Evolutionary conservation across 345 rosid genomes (phyloP), one percentile per base, ranked within the genome.

Genomic region (Sonneratia caseolaris): DNA sequence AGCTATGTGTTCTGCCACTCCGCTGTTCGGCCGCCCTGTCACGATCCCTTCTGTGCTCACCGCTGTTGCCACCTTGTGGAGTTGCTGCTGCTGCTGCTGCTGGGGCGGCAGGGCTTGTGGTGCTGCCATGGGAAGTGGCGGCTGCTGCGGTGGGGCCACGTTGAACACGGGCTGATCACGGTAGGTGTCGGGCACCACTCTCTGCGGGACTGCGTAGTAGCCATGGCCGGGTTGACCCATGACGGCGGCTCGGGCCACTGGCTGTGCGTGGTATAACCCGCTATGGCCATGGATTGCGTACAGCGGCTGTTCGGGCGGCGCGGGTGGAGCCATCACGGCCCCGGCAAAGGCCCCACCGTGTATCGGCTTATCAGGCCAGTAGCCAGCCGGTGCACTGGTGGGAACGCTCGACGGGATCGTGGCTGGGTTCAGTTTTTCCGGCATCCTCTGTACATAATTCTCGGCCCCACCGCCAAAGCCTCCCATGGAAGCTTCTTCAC

Each of bases 91-190:
- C 51, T 47, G 51, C 51, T 47, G 51, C 9, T 47, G 51, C 51
- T 47, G 43, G 43, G 64, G 78, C 19, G 70, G 65, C 45, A 71
- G 32, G 21, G 70, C 45, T 8, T 73, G 74, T 57, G 0, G 51
- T 47, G 51, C 15, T 9, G 51, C 13, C 51, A 47, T 47, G 51
- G 51, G 15, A 47, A 9, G 15, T 13, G 5, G 51, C 15, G 14
- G 51, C 51, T 67, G 78, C 72, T 70, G 81, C 36, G 72, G 82
- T 37, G 84, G 77, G 64, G 82, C 75, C 79, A 90, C 32, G 81
- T 80, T 87, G 83, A 85, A 90, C 14, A 86, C 24, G 61, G 76
- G 87, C 40, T 82, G 95, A 37, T 93, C 98, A 61, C 96, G 76
- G 89, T 91, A 93, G 70, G 80, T 77, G 19, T 90, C 96, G 1